phyloP scores from a whole-genome alignment of 352 stramenopile genomes.

The Elongisporangium undulatum region DNA sequence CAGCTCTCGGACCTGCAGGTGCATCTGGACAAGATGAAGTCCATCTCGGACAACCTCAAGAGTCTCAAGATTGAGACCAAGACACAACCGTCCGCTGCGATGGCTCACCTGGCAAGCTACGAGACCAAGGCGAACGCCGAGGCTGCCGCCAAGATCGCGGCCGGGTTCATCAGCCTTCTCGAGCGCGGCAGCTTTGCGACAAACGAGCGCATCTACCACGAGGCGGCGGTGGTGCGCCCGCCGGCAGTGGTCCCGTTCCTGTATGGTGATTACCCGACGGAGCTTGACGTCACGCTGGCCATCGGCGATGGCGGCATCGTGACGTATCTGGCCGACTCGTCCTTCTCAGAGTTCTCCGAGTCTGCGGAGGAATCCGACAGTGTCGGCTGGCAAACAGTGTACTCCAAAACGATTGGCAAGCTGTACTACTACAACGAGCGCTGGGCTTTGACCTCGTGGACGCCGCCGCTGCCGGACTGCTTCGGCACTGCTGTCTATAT shows the following conservation, averaged over 20 bases:
- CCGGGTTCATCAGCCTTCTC: conserved; percentile 46
- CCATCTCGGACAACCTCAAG: conserved; percentile 56
- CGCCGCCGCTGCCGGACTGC: conserved; percentile 53
- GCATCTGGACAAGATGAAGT: conserved; percentile 72
- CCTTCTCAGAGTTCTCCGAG: conserved; percentile 47
- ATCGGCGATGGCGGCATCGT: conserved; percentile 68
- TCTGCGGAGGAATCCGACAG: conserved; percentile 23
- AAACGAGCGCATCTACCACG: background rate
- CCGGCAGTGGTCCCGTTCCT: background rate
- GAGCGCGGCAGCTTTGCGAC: conserved; percentile 12
- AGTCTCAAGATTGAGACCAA: conserved; percentile 32
- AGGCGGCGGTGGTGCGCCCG: background rate
- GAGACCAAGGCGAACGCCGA: conserved; percentile 54
- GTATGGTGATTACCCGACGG: background rate
- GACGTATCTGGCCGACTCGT: conserved; percentile 61
- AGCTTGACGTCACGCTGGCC: conserved; percentile 32
- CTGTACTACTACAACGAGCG: conserved; percentile 83
- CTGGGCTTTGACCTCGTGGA: conserved; percentile 75
- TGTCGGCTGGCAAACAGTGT: conserved; percentile 58
- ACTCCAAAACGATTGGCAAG: conserved; percentile 71
- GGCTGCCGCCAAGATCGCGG: conserved; percentile 47
- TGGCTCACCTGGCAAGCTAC: conserved; percentile 44
- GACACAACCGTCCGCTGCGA: conserved; percentile 34
- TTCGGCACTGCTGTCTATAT: conserved; percentile 60
- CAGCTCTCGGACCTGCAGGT: conserved; percentile 65